These are phyloP conservation scores for Verbena officinalis DNA, from an alignment of 257 asterid species.

Conservation along the genomic window DNA sequence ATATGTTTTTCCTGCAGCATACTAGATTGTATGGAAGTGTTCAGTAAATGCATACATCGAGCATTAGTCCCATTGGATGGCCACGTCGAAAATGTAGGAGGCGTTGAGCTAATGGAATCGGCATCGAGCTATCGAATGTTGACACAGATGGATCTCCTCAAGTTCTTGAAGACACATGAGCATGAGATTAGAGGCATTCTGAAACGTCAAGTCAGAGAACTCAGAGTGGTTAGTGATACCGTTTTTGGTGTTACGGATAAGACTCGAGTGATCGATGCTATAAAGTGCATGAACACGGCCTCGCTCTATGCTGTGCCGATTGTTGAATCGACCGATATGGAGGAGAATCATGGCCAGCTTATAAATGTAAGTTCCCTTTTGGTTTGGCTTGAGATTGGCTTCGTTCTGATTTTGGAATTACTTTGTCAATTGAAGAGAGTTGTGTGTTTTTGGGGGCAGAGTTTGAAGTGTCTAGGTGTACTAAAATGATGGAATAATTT, in stretches of 20 bases:
- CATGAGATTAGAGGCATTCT: slow-evolving; percentile 40
- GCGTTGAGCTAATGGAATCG: slow-evolving; percentile 54
- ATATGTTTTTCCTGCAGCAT: slow-evolving; percentile 32
- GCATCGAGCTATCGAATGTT: slow-evolving; percentile 63
- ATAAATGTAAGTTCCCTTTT: slow-evolving; percentile 39
- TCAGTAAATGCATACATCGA: slow-evolving; percentile 65
- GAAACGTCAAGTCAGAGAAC: slow-evolving; percentile 31
- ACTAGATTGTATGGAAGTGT: slow-evolving; percentile 69
- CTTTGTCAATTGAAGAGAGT: too few relatives aligned
- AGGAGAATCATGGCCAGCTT: slow-evolving; percentile 51
- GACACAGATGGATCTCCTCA: slow-evolving; percentile 60
- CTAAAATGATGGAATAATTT: too few relatives aligned
- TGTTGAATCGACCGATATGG: slow-evolving; percentile 28
- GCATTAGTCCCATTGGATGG: slow-evolving; percentile 55
- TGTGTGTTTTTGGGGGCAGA: too few relatives aligned
- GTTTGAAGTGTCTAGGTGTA: too few relatives aligned
- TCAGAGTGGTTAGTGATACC: slow-evolving; percentile 36
- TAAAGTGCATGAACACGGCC: slow-evolving; percentile 54
- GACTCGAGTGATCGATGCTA: slow-evolving; percentile 47
- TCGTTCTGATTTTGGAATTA: too few relatives aligned
- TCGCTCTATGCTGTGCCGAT: slow-evolving; percentile 56
- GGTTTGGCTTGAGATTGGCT: background rate
- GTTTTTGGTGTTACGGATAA: slow-evolving; percentile 49
- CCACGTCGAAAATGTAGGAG: slow-evolving; percentile 40
- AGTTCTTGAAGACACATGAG: slow-evolving; percentile 42